Percentiles rank a stretch among this genome's conserved stretches.
phyloP scores from a whole-genome alignment of 2,329 filamentous ascomycete species.

The Talaromyces islandicus region DNA sequence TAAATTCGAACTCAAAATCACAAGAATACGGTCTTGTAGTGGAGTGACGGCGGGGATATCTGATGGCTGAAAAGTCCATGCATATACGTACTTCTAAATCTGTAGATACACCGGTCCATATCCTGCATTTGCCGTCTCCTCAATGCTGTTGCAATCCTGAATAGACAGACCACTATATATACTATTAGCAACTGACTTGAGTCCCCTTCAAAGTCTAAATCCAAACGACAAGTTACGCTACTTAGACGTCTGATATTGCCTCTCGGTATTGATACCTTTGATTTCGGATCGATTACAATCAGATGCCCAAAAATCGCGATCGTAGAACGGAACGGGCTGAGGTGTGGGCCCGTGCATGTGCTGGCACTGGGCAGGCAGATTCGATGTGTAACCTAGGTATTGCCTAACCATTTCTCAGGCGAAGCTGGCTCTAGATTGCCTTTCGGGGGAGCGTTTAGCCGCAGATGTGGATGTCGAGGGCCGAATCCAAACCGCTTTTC shows the following conservation, averaged over 20 bases:
- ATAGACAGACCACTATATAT: background rate
- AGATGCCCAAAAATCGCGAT: background rate
- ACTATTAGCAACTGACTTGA: background rate
- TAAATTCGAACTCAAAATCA: background rate
- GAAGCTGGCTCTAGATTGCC: background rate
- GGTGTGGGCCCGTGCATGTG: background rate
- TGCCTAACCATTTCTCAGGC: background rate
- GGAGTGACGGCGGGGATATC: background rate
- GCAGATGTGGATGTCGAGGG: background rate
- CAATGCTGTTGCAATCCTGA: background rate
- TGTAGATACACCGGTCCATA: background rate
- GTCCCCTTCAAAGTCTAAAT: background rate
- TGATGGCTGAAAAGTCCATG: background rate
- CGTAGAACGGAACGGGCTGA: background rate
- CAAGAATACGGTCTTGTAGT: background rate
- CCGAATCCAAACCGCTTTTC: background rate
- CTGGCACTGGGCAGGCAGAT: background rate
- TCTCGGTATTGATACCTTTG: background rate
- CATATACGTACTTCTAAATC: background rate
- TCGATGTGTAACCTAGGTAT: background rate
- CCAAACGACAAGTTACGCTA: background rate
- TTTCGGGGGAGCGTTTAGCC: background rate
- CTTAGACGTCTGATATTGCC: background rate
- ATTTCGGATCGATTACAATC: background rate
- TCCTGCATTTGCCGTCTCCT: background rate